Percentiles rank a stretch among this genome's conserved stretches.
Conservation (phyloP, 163 green algal genomes). For the Volvox carteri region DNA sequence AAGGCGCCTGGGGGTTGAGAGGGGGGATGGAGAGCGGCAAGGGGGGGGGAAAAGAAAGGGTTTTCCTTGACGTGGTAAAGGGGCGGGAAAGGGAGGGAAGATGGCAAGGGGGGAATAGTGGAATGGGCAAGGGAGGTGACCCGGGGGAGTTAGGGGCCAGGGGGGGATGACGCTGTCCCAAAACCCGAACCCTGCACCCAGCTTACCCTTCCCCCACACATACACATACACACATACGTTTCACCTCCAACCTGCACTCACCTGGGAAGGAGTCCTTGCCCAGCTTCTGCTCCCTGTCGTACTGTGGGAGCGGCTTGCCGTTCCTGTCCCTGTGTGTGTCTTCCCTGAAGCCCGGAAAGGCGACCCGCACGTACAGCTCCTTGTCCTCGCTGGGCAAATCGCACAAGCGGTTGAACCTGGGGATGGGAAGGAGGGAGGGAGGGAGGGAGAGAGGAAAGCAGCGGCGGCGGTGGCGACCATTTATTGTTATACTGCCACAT, state of each 20-base stretch:
- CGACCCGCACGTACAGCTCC: background rate
- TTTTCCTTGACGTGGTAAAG: no score
- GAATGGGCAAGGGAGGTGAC: no score
- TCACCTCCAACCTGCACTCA: background rate
- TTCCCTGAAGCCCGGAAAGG: slow-evolving; percentile 42
- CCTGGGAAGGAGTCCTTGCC: slow-evolving; percentile 9
- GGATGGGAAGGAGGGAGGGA: background rate
- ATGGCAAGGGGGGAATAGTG: no score
- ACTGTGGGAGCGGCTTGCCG: background rate
- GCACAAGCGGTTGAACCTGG: background rate
- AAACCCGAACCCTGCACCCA: no score
- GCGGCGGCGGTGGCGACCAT: background rate
- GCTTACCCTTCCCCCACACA: no score
- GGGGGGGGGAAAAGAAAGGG: background rate
- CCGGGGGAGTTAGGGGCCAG: no score
- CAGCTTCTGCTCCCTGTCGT: slow-evolving; percentile 1
- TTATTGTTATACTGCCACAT: no score
- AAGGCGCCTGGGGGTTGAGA: slow-evolving; percentile 1
- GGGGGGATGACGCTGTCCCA: no score
- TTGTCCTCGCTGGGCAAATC: background rate
- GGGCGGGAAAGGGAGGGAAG: no score
- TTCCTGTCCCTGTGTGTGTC: background rate
- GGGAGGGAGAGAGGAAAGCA: no score
- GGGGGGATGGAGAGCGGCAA: background rate
- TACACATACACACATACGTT: background rate